Base-by-base conservation (phyloP, 106 monocot species). In the Dendrobium nobile region DNA sequence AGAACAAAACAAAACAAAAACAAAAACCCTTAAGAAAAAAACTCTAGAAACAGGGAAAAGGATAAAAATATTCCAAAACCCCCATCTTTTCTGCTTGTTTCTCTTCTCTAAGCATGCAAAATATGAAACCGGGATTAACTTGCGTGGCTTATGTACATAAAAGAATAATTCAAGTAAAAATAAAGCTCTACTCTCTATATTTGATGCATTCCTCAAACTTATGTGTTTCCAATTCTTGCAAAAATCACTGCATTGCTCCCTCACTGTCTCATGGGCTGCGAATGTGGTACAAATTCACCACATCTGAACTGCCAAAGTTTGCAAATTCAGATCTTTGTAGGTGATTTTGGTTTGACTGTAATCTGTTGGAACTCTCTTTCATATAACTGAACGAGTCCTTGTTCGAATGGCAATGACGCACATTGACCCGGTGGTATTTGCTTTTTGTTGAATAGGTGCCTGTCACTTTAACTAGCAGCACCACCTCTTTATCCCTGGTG, bases 401-500 rank as follows among this genome's bases (percentile, higher is more conserved):
- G 58, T 82, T 54, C 0, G 93, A 77, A 75, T 79, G 85, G 43
- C 79, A 85, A 74, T 91, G 91, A 16, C 87, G 81, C 0, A 97
- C 88, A 40, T 77, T 79, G 77, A 97, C 82, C 47, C 75, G 78
- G 76, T 97, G 97, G 44, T 44, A 86, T 47, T 27, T 84, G 41
- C 58, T 78, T 47, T 87, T 67, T 0, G 86, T 87, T 17, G 92
- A 87, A 67, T 77, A 82, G 10, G 77, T 87, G n/a, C 97, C 92
- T 2, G 80, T 87, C 22, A 94, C 78, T 40, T 89, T 94, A 3
- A 94, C 78, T 44, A 85, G 58, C 8, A 97, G 78, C 59, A 86
- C 58, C 6, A 84, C 89, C 64, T 88, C 92, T 77, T 86, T 91
- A 77, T 97, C 94, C 44, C 87, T 85, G 5, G 86, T 85, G 80